Percentiles rank a stretch among this genome's conserved stretches.
Evolutionary conservation across 371 early-diverging fungal genomes (phyloP).

Genomic region (Paraphysoderma sedebokerense): DNA sequence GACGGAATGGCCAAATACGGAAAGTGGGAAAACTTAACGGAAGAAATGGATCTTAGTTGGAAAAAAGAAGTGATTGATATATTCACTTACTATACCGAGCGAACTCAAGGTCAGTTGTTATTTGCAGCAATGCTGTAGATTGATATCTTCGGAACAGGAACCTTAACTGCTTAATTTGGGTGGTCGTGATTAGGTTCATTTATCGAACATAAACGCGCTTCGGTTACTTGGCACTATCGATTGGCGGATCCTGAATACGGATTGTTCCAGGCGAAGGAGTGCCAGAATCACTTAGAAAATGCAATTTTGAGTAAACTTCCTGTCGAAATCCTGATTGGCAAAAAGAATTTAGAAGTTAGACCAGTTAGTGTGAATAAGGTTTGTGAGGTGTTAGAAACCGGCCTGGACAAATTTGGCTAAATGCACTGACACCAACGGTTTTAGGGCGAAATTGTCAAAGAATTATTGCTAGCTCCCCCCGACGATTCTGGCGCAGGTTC

Average conservation of each 20-base stretch:
- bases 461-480: constrained; percentile 31
- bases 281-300: constrained; percentile 14
- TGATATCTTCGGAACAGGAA: neutral
- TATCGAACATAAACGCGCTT: constrained; percentile 65
- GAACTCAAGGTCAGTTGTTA: constrained; percentile 46
- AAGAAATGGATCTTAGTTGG: constrained; percentile 70
- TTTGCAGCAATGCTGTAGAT: neutral
- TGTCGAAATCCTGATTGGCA: constrained; percentile 84
- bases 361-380: constrained; percentile 62
- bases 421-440: constrained; percentile 23
- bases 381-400: neutral
- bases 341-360: constrained; percentile 88
- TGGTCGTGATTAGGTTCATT: constrained; percentile 31
- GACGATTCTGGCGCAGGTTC: constrained; percentile 32
- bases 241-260: constrained; percentile 74
- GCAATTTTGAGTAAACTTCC: constrained; percentile 59
- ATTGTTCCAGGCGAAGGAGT: constrained; percentile 31
- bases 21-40: constrained; percentile 61
- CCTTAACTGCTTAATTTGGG: neutral
- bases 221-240: constrained; percentile 83
- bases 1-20: constrained; percentile 20
- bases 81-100: constrained; percentile 74
- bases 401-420: too few species aligned
- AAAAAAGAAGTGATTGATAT: constrained; percentile 67
- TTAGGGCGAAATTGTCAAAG: constrained; percentile 84